Base-by-base conservation (phyloP, 306 rosid genomes). In the Leucaena leucocephala region DNA sequence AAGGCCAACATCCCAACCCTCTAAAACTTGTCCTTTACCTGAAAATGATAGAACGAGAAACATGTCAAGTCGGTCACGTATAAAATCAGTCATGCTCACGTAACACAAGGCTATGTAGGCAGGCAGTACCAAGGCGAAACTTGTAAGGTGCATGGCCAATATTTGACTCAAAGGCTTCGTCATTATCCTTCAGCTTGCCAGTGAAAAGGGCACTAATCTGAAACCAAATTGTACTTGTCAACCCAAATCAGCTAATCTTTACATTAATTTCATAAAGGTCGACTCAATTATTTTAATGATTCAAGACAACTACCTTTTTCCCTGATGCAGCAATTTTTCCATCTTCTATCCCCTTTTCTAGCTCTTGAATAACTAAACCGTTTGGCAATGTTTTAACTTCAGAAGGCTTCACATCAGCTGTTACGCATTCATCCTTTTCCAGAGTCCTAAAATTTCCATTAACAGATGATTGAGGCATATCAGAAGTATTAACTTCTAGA, bases 1-100 rank as follows among this genome's bases (percentile, higher is more conserved):
- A 78, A 94, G 84, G 54, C 97, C 97, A 77, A 82, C 85, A 74
- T 94, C 92, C 97, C 90, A 92, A 76, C 97, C 95, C 22, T 82
- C 42, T 3, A 88, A 77, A 75, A 91, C 97, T 79, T 76, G 68
- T 67, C 94, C 89, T 64, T 69, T 76, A 62, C 98, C 98, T 94
- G 91, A 72, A 83, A 80, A 76, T 78, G 74, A 71, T 68, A 72
- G 86, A 44, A 39, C 39, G 36, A 21, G 77, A 79, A 82, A 83
- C 5, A 68, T 8, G 76, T 7, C 35, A 36, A 14, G 44, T 35
- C 50, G 72, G 46, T 34, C 58, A 42, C 2, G 68, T 6, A 75
- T 7, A 22, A 13, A 63, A 44, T 34, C 50, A 75, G 42, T 50
- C 58, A 42, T 38, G 68, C 57, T 35, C 38, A 50, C 49, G 45